Percentiles rank a stretch among this genome's conserved stretches.
Evolutionary conservation across 2,329 filamentous ascomycete species (phyloP).

Genomic region (Colletotrichum sp.): DNA sequence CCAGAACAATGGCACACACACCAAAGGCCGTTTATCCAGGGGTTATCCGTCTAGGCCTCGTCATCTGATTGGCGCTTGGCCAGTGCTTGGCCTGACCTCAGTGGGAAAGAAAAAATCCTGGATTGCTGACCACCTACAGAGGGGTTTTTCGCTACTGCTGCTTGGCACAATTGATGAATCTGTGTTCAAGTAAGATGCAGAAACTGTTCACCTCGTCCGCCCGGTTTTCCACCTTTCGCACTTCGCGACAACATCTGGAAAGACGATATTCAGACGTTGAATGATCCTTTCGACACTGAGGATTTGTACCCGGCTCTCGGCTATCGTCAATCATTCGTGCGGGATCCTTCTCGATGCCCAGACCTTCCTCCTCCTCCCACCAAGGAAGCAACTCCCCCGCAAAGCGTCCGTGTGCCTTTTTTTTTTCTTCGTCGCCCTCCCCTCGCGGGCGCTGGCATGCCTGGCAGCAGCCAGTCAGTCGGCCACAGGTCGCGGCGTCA

Average conservation of each 20-base stretch:
- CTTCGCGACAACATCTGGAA: neutral
- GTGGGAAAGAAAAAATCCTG: neutral
- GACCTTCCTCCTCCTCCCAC: neutral
- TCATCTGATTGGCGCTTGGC: conserved; percentile 18
- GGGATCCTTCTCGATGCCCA: neutral
- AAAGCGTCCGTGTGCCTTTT: neutral
- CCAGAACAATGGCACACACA: neutral
- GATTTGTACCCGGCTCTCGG: neutral
- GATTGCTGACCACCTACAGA: neutral
- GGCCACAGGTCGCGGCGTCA: neutral
- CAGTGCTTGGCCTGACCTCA: neutral
- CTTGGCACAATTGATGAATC: neutral
- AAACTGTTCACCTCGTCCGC: neutral
- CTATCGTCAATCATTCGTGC: neutral
- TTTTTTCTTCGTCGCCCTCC: neutral
- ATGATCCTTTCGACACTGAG: neutral
- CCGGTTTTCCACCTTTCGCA: neutral
- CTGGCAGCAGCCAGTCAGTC: neutral
- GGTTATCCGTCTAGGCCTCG: neutral
- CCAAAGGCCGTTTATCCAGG: neutral
- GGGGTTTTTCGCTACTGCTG: neutral
- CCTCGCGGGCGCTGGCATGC: neutral
- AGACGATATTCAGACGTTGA: neutral
- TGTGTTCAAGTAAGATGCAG: neutral
- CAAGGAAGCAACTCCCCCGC: neutral